Conservation (phyloP, 768 basidiomycete genomes). For the Cystobasidium tubakii region DNA sequence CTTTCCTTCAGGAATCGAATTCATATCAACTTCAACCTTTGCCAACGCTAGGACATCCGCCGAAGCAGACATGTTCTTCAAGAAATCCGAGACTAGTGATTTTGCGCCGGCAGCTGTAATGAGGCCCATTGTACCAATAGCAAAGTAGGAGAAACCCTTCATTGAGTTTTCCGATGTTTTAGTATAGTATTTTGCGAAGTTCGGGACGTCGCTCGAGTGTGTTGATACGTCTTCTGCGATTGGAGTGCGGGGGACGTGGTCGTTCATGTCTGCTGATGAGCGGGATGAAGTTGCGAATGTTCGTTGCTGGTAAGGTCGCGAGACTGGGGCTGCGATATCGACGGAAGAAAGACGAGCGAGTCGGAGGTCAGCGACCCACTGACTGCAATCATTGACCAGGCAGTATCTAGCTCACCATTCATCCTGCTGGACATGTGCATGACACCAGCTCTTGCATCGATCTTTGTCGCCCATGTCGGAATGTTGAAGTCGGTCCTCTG, state of each 20-base stretch:
- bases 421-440: background rate
- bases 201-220: constrained; percentile 67
- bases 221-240: constrained; percentile 30
- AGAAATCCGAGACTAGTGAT: constrained; percentile 84
- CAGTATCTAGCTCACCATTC: constrained; percentile 31
- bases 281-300: constrained; percentile 35
- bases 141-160: constrained; percentile 53
- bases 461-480: constrained; percentile 25
- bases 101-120: constrained; percentile 91
- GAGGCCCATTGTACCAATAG: constrained; percentile 67
- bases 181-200: constrained; percentile 75
- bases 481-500: constrained; percentile 11
- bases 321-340: background rate
- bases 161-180: constrained; percentile 54
- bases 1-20: constrained; percentile 80
- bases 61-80: constrained; percentile 92
- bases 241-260: constrained; percentile 27
- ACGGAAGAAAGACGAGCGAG: background rate
- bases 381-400: no score
- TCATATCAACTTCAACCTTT: constrained; percentile 91
- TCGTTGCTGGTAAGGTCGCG: constrained; percentile 30
- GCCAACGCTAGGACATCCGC: constrained; percentile 96
- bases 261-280: background rate
- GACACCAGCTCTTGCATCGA: background rate
- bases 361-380: no score